Conservation (phyloP, 805 yeast species). For the Brettanomyces anomalus region DNA sequence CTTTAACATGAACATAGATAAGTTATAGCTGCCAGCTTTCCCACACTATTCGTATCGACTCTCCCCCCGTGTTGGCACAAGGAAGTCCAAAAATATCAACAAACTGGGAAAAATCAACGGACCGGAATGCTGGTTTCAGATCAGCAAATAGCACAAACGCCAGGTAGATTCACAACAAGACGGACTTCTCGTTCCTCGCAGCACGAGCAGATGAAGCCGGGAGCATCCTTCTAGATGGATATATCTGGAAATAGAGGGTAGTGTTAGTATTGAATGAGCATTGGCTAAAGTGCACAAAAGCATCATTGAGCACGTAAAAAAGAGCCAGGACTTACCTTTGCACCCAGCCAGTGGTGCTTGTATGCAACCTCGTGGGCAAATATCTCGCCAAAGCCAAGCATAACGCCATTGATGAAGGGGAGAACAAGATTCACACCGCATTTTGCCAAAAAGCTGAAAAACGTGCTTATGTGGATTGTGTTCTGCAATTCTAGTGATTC, state of each 20-base stretch:
- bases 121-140: too few relatives aligned
- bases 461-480: conserved; percentile 15
- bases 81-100: too few relatives aligned
- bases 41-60: too few relatives aligned
- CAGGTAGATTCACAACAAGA: neutral
- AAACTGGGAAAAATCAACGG: too few relatives aligned
- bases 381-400: conserved; percentile 94
- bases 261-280: conserved; percentile 2
- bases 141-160: too few relatives aligned
- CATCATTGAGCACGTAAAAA: neutral
- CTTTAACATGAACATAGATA: too few relatives aligned
- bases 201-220: conserved; percentile 3
- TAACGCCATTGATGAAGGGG: conserved; percentile 88
- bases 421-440: conserved; percentile 66
- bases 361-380: conserved; percentile 90
- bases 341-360: conserved; percentile 66
- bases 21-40: too few relatives aligned
- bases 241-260: conserved; percentile 6
- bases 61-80: too few relatives aligned
- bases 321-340: conserved; percentile 34
- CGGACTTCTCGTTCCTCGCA: conserved; percentile 4
- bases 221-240: conserved; percentile 12
- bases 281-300: neutral
- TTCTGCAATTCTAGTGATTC: neutral
- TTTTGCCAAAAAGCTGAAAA: conserved; percentile 34